Percentiles rank a stretch among this genome's conserved stretches.
These are phyloP conservation scores for Mycena alexandri DNA, from an alignment of 768 basidiomycete genomes.

Conservation along the genomic window DNA sequence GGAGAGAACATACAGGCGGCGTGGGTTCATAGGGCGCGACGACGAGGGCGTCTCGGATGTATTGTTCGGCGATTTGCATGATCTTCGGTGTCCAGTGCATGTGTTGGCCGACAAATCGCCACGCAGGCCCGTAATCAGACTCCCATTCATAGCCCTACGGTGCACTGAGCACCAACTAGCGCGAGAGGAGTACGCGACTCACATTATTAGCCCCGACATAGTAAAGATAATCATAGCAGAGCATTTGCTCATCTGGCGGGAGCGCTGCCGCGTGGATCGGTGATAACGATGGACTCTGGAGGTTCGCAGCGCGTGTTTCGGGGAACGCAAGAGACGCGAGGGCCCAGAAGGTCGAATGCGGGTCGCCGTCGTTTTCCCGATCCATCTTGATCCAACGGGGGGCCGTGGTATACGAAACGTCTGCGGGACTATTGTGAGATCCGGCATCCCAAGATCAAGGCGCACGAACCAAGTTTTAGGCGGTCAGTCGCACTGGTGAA, in stretches of 20 bases:
- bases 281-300: slow-evolving; percentile 33
- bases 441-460: background rate
- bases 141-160: slow-evolving; percentile 46
- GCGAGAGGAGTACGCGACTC: slow-evolving; percentile 15
- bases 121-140: slow-evolving; percentile 48
- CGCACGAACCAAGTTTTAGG: slow-evolving; percentile 36
- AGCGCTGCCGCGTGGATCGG: slow-evolving; percentile 36
- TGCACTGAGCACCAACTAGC: background rate
- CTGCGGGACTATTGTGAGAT: slow-evolving; percentile 17
- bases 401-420: slow-evolving; percentile 43
- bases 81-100: slow-evolving; percentile 46
- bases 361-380: slow-evolving; percentile 34
- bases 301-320: slow-evolving; percentile 28
- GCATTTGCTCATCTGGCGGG: slow-evolving; percentile 42
- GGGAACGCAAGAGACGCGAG: slow-evolving; percentile 43
- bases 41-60: slow-evolving; percentile 39
- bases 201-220: slow-evolving; percentile 39
- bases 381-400: slow-evolving; percentile 42
- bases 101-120: slow-evolving; percentile 48
- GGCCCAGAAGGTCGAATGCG: slow-evolving; percentile 43
- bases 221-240: slow-evolving; percentile 45
- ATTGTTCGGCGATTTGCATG: slow-evolving; percentile 39
- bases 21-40: slow-evolving; percentile 34
- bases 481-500: slow-evolving; percentile 31
- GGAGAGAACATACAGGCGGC: slow-evolving; percentile 42